A percentile compares a stretch with the other conserved stretches of the same genome.
phyloP scores from a whole-genome alignment of 371 early-diverging fungal species.

The Lichtheimia ornata region DNA sequence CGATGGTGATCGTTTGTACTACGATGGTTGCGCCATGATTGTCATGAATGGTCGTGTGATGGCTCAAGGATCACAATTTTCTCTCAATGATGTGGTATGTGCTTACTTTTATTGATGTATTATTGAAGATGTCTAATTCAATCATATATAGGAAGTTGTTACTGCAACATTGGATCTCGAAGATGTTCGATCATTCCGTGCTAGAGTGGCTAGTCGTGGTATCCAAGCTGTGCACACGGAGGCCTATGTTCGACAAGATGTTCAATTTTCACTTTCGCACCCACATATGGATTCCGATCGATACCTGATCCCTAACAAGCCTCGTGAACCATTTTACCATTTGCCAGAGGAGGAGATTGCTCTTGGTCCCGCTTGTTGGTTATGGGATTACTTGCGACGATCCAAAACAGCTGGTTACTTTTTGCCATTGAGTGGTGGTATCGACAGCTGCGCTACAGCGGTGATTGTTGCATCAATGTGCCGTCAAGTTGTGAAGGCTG shows the following conservation, averaged over 20 bases:
- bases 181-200: conserved; percentile 84
- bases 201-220: conserved; percentile 70
- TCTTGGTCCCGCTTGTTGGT: conserved; percentile 97
- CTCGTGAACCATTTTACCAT: conserved; percentile 52
- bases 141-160: conserved; percentile 76
- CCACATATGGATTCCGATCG: conserved; percentile 44
- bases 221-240: conserved; percentile 73
- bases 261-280: conserved; percentile 55
- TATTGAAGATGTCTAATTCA: neutral
- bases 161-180: conserved; percentile 92
- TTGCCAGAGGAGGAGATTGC: conserved; percentile 83
- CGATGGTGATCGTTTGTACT: conserved; percentile 98
- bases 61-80: conserved; percentile 93
- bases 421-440: conserved; percentile 95
- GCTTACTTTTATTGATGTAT: neutral
- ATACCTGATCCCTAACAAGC: conserved; percentile 29
- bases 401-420: conserved; percentile 91
- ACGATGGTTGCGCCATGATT: conserved; percentile 94
- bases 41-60: conserved; percentile 88
- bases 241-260: conserved; percentile 67
- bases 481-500: conserved; percentile 77
- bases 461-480: conserved; percentile 95
- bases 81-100: conserved; percentile 84
- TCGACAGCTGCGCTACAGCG: conserved; percentile 95
- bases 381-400: conserved; percentile 97